Percentiles rank a stretch among this genome's conserved stretches.
Conservation (phyloP, 2,329 filamentous ascomycete species). For the Trichophaea hybrida region DNA sequence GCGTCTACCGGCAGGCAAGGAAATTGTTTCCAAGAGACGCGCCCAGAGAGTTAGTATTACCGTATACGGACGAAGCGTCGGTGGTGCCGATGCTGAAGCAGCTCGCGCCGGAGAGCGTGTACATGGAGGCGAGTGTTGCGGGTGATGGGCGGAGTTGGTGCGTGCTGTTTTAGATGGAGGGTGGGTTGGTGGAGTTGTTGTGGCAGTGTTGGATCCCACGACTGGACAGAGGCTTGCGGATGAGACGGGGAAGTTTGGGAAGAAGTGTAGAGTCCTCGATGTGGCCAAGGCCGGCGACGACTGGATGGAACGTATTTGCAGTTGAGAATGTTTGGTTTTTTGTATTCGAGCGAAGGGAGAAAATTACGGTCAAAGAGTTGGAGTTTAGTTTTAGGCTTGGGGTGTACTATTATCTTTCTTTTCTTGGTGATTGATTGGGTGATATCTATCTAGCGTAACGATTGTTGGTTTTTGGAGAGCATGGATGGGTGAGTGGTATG, state of each 20-base stretch:
- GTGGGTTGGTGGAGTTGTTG: constrained; percentile 17
- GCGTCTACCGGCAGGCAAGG: constrained; percentile 12
- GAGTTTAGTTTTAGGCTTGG: background rate
- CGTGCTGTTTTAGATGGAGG: constrained; percentile 7
- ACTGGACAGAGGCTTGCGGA: constrained; percentile 4
- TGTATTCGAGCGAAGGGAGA: too few species aligned
- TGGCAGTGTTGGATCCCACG: constrained; percentile 5
- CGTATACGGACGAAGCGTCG: constrained; percentile 7
- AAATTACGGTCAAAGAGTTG: too few species aligned
- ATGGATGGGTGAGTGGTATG: background rate
- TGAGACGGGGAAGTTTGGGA: constrained; percentile 11
- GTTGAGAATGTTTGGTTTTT: background rate
- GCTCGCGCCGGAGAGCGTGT: constrained; percentile 14
- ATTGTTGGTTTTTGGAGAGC: background rate
- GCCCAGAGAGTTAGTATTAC: constrained; percentile 13
- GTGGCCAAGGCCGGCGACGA: constrained; percentile 12
- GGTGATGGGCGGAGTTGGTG: constrained; percentile 6
- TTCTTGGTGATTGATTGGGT: background rate
- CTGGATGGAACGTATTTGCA: constrained; percentile 13
- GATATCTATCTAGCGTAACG: background rate
- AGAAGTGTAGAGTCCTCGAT: constrained; percentile 13
- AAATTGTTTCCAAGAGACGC: constrained; percentile 9
- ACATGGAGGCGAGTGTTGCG: constrained; percentile 15
- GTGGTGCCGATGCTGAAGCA: constrained; percentile 17
- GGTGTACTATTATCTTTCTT: background rate